Evolutionary conservation across 2,329 filamentous ascomycete genomes (phyloP).

Genomic region (Capronia americana): DNA sequence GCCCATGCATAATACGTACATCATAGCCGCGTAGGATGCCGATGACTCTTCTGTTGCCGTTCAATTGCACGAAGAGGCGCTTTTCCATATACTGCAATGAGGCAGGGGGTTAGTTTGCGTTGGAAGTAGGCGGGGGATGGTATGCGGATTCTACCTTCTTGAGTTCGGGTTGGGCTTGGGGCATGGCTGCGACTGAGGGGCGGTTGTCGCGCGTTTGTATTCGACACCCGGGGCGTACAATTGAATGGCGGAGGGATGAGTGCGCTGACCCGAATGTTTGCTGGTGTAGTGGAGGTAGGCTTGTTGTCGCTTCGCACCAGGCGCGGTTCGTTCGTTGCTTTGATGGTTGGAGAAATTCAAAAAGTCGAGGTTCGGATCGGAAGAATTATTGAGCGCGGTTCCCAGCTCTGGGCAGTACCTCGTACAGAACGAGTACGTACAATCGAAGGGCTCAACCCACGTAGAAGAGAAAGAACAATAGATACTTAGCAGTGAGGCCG

Average conservation of each 20-base stretch:
- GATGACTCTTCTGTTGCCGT: constrained; percentile 96
- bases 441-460: not conserved
- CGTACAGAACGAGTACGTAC: too few relatives aligned
- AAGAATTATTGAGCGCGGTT: not conserved
- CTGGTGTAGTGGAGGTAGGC: not conserved
- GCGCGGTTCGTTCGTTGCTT: not conserved
- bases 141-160: constrained; percentile 75
- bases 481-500: not conserved
- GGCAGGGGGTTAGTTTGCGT: not conserved
- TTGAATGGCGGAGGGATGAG: not conserved
- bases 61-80: constrained; percentile 95
- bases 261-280: not conserved
- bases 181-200: constrained; percentile 64
- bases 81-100: constrained; percentile 90
- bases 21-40: constrained; percentile 94
- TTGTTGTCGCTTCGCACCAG: not conserved
- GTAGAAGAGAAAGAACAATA: not conserved
- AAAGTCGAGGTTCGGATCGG: not conserved
- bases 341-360: constrained; percentile 1
- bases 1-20: constrained; percentile 61
- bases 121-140: constrained; percentile 31
- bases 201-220: not conserved
- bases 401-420: too few relatives aligned
- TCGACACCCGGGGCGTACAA: not conserved
- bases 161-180: constrained; percentile 97